Evolutionary conservation across 768 basidiomycete species (phyloP).

Genomic region (Amanita exitialis): DNA sequence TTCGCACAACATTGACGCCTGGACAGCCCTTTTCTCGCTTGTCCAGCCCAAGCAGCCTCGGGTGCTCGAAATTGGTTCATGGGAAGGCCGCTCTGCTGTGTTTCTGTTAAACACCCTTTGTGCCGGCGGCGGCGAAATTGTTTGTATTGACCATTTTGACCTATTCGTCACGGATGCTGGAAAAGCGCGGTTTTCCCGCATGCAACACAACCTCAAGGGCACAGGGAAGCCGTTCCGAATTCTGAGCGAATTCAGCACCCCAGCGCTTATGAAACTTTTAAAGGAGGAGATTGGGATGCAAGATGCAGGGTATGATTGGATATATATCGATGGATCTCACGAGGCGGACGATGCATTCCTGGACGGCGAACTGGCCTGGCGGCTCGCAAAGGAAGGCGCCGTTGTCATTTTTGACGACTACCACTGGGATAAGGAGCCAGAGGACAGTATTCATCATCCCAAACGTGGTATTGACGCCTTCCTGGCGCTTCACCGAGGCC

Average conservation of each 20-base stretch:
- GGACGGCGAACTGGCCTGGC: conserved; percentile 52
- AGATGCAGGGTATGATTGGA: conserved; percentile 42
- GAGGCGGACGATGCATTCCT: conserved; percentile 50
- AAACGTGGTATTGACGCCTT: conserved; percentile 49
- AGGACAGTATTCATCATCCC: conserved; percentile 41
- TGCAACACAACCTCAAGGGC: conserved; percentile 36
- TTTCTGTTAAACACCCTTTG: conserved; percentile 43
- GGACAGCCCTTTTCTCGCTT: conserved; percentile 31
- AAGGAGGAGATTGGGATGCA: conserved; percentile 29
- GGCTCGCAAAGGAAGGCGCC: conserved; percentile 38
- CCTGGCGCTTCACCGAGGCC: conserved; percentile 35
- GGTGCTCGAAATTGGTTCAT: conserved; percentile 48
- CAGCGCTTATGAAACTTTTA: conserved; percentile 36
- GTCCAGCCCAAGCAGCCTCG: conserved; percentile 29
- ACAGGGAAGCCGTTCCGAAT: conserved; percentile 36
- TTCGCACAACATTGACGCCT: conserved; percentile 30
- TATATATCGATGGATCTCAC: conserved; percentile 52
- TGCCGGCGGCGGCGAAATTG: conserved; percentile 29
- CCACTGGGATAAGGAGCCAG: conserved; percentile 37
- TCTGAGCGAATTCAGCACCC: conserved; percentile 41
- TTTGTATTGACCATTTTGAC: conserved; percentile 54
- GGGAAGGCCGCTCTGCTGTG: conserved; percentile 55
- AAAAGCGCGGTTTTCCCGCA: conserved; percentile 28
- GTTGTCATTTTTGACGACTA: conserved; percentile 53
- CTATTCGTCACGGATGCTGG: conserved; percentile 38